A percentile compares a stretch with the other conserved stretches of the same genome.
These are phyloP conservation scores for Glycine latifolia DNA, from an alignment of 306 rosid genomes.

Conservation along the genomic window DNA sequence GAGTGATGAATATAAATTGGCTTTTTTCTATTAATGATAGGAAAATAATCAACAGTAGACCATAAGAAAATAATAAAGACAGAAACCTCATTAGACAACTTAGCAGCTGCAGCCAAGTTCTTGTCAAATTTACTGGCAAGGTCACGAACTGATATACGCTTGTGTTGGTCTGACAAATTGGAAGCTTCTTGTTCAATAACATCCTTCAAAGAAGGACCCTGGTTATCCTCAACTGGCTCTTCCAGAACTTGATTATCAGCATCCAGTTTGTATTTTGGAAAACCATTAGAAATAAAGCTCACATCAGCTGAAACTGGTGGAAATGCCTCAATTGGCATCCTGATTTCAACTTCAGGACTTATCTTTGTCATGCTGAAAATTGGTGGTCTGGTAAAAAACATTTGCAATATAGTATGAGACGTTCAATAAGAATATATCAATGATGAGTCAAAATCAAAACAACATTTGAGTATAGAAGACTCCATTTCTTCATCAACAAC, in stretches of 20 bases:
- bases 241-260: conserved; percentile 80
- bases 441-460: conserved; percentile 32
- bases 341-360: conserved; percentile 74
- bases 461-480: conserved; percentile 29
- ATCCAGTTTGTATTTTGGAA: conserved; percentile 89
- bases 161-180: conserved; percentile 83
- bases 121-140: conserved; percentile 97
- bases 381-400: conserved; percentile 45
- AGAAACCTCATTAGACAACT: conserved; percentile 87
- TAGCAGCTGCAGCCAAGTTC: conserved; percentile 92
- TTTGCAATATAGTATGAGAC: conserved; percentile 35
- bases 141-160: conserved; percentile 96
- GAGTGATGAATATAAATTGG: neutral
- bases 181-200: conserved; percentile 80
- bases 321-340: conserved; percentile 64
- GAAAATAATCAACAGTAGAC: conserved; percentile 18
- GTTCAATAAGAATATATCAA: conserved; percentile 18
- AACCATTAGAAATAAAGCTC: conserved; percentile 74
- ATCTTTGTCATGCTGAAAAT: conserved; percentile 81
- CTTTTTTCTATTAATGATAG: conserved; percentile 6
- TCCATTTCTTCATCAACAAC: conserved; percentile 1
- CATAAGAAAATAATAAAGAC: conserved; percentile 37
- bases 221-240: conserved; percentile 71
- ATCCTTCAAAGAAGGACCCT: conserved; percentile 78
- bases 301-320: conserved; percentile 89